phyloP scores from a whole-genome alignment of 768 basidiomycete genomes.

The Hypholoma sublateritium region DNA sequence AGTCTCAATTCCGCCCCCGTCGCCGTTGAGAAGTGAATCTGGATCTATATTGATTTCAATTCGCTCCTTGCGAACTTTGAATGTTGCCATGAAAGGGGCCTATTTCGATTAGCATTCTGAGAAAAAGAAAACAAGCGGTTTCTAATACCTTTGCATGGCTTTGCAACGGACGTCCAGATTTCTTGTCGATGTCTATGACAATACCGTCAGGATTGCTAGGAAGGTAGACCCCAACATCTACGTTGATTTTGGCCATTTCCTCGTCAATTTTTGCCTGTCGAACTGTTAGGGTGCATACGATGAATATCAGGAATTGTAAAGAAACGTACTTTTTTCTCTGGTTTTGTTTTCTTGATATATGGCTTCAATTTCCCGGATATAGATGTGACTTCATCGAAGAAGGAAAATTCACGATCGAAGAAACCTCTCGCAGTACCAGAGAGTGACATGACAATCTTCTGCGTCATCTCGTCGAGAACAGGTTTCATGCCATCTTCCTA shows the following conservation, averaged over 20 bases:
- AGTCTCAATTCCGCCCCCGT: conserved; percentile 56
- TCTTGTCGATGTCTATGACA: conserved; percentile 97
- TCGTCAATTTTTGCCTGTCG: conserved; percentile 95
- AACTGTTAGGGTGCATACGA: conserved; percentile 8
- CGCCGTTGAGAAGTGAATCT: conserved; percentile 68
- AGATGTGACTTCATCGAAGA: conserved; percentile 96
- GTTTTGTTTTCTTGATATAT: conserved; percentile 91
- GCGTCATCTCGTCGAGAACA: conserved; percentile 83
- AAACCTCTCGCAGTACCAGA: conserved; percentile 88
- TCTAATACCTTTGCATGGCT: conserved; percentile 88
- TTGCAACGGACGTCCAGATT: conserved; percentile 93
- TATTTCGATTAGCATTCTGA: conserved; percentile 29
- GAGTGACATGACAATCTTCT: conserved; percentile 75
- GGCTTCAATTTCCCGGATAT: conserved; percentile 98
- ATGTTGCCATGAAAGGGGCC: conserved; percentile 99
- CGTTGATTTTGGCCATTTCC: conserved; percentile 94
- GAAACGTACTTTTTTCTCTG: conserved; percentile 85
- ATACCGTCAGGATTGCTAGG: conserved; percentile 97
- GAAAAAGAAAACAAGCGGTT: not conserved
- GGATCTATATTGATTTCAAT: conserved; percentile 67
- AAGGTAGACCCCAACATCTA: conserved; percentile 94
- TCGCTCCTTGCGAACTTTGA: conserved; percentile 92
- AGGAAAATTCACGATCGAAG: conserved; percentile 92
- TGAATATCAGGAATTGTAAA: not conserved
- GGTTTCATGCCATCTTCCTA: conserved; percentile 98